Base-by-base conservation (phyloP, 1,139 yeast genomes). In the Nematodospora anomalae region DNA sequence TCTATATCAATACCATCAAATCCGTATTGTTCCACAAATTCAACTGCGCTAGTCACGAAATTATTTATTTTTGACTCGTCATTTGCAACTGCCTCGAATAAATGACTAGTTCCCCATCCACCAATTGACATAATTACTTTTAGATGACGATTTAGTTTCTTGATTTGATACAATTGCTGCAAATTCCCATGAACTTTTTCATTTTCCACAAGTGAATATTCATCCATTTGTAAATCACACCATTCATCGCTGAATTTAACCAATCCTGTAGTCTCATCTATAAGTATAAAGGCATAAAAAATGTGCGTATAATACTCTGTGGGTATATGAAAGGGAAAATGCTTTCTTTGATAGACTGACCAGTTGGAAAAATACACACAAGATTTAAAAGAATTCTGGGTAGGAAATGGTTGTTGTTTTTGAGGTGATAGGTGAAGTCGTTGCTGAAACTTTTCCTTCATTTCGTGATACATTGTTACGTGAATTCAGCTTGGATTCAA, bases 1-100 rank as follows among this genome's bases (percentile, higher is more conserved):
- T 92, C 98, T 24, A 92, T 63, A 57, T 92, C 98, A 34, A 92
- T 67, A 0, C 98, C 97, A 56, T 92, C 97, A 51, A 92, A 80
- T 0, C 86, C 83, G 51, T 79, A 74, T 35, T 68, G 61, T 3
- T 59, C 46, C 51, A 87, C 66, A 22, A 76, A 58, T 0, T 60
- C 58, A 1, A 75, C 67, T 1, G 81, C 65, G 2, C 83, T 67
- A 1, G 52, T 41, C 3, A 80, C 76, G 57, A 90, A 88, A 1
- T 35, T 55, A 2, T 54, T 53, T 6, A 80, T 44, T 37, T 65
- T 73, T 1, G 37, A 40, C 0, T 57, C 50, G 31, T 67, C 63
- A 2, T 55, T 47, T 4, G 76, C 68, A 6, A 82, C 70, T 1
- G 60, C 59, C 9, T 65, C 68, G 50, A 89, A 83, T 6, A 64